Base-by-base conservation (phyloP, 2,329 filamentous ascomycete species). In the Clonostachys sp. region DNA sequence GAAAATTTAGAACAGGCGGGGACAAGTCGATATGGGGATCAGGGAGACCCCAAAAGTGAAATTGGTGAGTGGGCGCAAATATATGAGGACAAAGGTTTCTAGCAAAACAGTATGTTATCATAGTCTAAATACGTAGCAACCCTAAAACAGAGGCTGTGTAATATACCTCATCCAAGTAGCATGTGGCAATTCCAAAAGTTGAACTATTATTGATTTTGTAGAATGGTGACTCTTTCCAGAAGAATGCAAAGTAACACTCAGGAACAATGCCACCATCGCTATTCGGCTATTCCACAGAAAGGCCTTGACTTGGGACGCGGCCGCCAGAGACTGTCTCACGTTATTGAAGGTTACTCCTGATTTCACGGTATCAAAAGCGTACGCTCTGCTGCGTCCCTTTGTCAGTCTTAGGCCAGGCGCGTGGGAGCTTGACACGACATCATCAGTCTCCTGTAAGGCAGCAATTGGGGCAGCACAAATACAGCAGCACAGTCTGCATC, bases 341-440 rank as follows among this genome's bases (percentile, higher is more conserved):
- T 90, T 88, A 0, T 66, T 95, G 34, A 75, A 86, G 34, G 84
- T 94, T 3, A 89, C 89, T 57, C 89, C 89, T 0, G 70, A 91
- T 44, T 64, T 91, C 14, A 76, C 76, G 48, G 78, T 86, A 46
- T 81, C 86, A 2, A 90, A 86, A 0, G 83, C 86, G 0, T 95
- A 95, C 59, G 78, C 81, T 43, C 75, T 95, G 1, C 76, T 95
- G 7, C 78, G 89, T 1, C 89, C 89, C 0, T 94, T 94, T 67
- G 92, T 95, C 14, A 14, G 6, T 17, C 10, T 12, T 14, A 14
- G 6, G 6, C 36, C 36, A 66, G 71, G 75, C 16, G 24, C 6
- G 0, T 65, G 73, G 33, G 59, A 57, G 40, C 49, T 44, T 18
- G 60, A 48, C 6, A 45, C 44, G 39, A 44, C 24, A 12, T 70